A percentile compares a stretch with the other conserved stretches of the same genome.
Evolutionary conservation across 139 green algal genomes (phyloP).

Genomic region (Desmodesmus armatus): DNA sequence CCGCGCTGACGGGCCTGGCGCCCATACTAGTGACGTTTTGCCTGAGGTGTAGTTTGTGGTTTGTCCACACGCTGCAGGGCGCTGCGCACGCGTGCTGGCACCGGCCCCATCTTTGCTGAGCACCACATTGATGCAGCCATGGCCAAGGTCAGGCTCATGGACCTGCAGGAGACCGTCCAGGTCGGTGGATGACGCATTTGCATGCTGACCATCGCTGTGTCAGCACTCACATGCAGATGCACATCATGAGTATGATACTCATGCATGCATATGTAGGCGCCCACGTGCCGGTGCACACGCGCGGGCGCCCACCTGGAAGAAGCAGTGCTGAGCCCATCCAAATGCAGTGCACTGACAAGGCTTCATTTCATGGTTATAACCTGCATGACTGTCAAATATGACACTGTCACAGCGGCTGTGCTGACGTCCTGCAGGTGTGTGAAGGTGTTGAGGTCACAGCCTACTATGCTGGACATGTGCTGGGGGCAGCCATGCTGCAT

Average conservation of each 20-base stretch:
- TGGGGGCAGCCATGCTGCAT: constrained; percentile 98
- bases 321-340: no score
- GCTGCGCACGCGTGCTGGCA: background rate
- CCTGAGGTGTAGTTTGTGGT: no score
- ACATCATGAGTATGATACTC: no score
- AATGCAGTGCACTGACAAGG: constrained; percentile 54
- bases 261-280: no score
- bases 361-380: constrained; percentile 57
- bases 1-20: no score
- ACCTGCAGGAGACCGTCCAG: constrained; percentile 54
- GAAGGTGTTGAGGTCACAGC: constrained; percentile 75
- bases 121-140: constrained; percentile 58
- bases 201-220: no score
- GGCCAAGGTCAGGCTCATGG: constrained; percentile 50
- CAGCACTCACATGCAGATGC: no score
- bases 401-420: background rate
- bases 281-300: no score
- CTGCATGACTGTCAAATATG: constrained; percentile 20
- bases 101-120: constrained; percentile 50
- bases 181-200: constrained; percentile 76
- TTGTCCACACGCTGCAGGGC: no score
- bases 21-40: no score
- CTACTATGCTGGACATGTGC: constrained; percentile 94
- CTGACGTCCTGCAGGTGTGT: no score
- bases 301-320: no score